Base-by-base conservation (phyloP, 75 land plant species). In the Adiantum capillusveneris region DNA sequence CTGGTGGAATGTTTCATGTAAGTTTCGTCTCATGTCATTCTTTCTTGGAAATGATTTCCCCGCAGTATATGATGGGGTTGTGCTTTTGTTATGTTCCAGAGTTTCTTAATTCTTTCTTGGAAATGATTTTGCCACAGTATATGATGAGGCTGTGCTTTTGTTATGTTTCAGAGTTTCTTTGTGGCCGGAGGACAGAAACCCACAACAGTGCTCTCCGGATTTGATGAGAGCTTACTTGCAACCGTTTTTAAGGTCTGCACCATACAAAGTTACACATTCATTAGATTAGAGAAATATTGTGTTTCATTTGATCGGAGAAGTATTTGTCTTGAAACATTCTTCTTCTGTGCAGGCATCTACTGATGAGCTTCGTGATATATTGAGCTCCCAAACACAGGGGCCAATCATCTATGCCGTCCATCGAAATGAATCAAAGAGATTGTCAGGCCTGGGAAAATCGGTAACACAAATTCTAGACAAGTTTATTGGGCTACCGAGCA, bases 161-260 rank as follows among this genome's bases (percentile, higher is more conserved):
- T 3, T 48, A 1, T 36, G 37, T 20, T 42, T 37, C 77, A 87
- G 91, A 77, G 84, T 1, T 80, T 83, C 67, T 87, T 78, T 71
- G 63, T 87, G 24, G 86, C 59, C 13, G 91, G 91, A 27, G 87
- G 91, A 31, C 20, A 41, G 1, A 30, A 83, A 52, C 87, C 92
- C 12, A 46, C 50, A 1, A 67, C 87, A 0, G 58, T 87, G 7
- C 80, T 87, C 7, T 46, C 80, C 0, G 92, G 87, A 25, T 87
- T 87, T 16, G 73, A 65, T 19, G 46, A 9, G 5, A 41, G 41
- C 16, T 60, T 76, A 12, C 72, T 87, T n/a, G 61, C 71, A 12
- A 58, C 65, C 9, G 86, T 87, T n/a, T 73, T 83, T 46, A 87
- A 87, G 57, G 92, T 83, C 46, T 44, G 57, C 9, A n/a, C n/a